Base-by-base conservation (phyloP, 768 basidiomycete genomes). In the Pholiota microspora region DNA sequence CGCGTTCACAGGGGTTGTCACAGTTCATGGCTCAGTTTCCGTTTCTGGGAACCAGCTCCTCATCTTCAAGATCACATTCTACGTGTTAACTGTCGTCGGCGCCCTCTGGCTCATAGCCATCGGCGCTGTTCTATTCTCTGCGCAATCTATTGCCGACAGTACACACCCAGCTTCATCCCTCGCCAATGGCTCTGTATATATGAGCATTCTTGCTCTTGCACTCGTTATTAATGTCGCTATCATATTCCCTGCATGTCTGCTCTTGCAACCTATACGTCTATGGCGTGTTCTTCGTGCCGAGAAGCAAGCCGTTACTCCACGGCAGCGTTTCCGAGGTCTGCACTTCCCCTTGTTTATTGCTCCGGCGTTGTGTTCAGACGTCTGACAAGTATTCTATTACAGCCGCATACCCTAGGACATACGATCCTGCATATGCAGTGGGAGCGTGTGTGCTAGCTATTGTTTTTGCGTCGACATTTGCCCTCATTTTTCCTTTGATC, bases 321-420 rank as follows among this genome's bases (percentile, higher is more conserved):
- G 91, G 34, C 86, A 92, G 67, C 76, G 82, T 16, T 94, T 92
- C 72, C 73, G 90, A 73, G 82, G 90, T 90, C 60, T 54, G 82
- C 69, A 10, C 31, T 34, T 46, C 36, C 27, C 23, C 28, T 58
- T 53, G 13, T 5, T n/a, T 10, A 42, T 46, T 52, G 49, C 23
- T 28, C 18, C 45, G 27, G 28, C 54, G 23, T 50, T n/a, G 38
- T 54, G 51, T 46, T 55, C 31, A 28, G 52, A 44, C 29, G 24
- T 42, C 42, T 31, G 23, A 21, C 49, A 51, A 45, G n/a, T n/a
- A 36, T 45, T 50, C 46, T 54, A 32, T 38, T 54, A 24, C 51
- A 78, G 90, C 87, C 58, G 74, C 87, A 57, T 90, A 88, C 62
- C 89, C 91, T 28, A 73, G 79, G 61, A 78, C 81, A 24, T 89